Evolutionary conservation across 2,329 filamentous ascomycete species (phyloP).

Genomic region (Trichophyton mentagrophytes): DNA sequence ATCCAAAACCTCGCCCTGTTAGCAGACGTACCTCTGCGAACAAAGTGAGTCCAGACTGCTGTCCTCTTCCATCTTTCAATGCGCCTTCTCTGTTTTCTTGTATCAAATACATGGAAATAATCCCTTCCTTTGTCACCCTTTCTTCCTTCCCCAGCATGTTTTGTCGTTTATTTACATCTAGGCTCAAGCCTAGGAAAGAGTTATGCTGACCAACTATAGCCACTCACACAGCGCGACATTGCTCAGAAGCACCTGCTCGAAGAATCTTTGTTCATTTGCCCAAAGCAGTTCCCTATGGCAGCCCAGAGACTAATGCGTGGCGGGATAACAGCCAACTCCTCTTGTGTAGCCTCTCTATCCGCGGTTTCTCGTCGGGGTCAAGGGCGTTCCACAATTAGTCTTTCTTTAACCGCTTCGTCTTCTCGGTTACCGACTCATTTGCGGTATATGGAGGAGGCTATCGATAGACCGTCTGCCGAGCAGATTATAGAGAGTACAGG

Average conservation of each 20-base stretch:
- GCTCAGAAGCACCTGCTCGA: neutral
- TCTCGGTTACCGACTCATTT: neutral
- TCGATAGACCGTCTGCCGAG: constrained; percentile 6
- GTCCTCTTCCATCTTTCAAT: neutral
- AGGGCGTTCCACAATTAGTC: neutral
- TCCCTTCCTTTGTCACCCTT: neutral
- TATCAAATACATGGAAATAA: neutral
- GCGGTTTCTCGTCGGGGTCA: neutral
- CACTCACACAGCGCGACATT: neutral
- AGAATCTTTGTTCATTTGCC: neutral
- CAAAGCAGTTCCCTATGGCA: neutral
- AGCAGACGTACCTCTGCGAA: neutral
- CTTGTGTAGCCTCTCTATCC: neutral
- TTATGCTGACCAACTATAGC: neutral
- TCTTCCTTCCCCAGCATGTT: no score
- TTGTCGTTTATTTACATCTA: no score
- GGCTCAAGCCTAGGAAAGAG: neutral
- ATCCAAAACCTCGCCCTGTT: neutral
- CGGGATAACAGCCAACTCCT: neutral
- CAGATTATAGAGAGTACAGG: neutral
- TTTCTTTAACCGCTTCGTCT: neutral
- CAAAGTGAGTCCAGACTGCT: neutral
- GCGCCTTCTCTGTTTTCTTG: neutral
- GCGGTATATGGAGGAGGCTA: constrained; percentile 8
- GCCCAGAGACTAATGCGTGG: neutral